Evolutionary conservation across 441 rosid genomes (phyloP).

Genomic region (Populus hybrid): DNA sequence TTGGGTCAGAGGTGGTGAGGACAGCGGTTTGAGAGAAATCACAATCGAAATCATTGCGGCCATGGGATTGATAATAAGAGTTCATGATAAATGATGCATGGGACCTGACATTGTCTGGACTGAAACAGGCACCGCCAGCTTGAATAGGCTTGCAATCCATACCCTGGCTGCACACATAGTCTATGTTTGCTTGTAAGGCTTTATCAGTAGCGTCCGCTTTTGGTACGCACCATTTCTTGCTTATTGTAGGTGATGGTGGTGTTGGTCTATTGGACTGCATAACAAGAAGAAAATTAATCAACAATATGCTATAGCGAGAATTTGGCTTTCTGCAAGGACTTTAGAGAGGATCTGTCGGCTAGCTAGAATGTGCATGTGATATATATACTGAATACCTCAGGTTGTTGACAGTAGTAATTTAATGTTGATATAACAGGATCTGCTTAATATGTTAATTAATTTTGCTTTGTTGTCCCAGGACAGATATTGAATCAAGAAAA

Average conservation of each 20-base stretch:
- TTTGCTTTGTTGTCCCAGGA: neutral
- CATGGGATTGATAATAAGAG: neutral
- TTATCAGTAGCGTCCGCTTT: slow-evolving; percentile 34
- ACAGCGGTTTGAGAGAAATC: slow-evolving; percentile 28
- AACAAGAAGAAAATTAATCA: neutral
- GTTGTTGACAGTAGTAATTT: neutral
- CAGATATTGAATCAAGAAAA: too few species aligned
- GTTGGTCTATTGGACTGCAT: neutral
- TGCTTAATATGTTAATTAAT: neutral
- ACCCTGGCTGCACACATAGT: slow-evolving; percentile 51
- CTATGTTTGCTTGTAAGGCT: slow-evolving; percentile 54
- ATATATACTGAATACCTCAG: neutral
- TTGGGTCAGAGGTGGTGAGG: slow-evolving; percentile 41
- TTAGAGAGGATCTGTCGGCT: neutral
- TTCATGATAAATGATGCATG: slow-evolving; percentile 40
- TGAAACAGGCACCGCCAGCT: slow-evolving; percentile 48
- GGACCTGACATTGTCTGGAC: slow-evolving; percentile 42
- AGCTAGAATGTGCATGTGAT: neutral
- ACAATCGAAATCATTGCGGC: neutral
- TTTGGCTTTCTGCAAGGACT: too few species aligned
- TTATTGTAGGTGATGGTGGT: slow-evolving; percentile 8
- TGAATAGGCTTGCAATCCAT: slow-evolving; percentile 58
- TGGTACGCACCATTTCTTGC: slow-evolving; percentile 57
- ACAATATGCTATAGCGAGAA: neutral
- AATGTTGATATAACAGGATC: neutral